phyloP scores from a whole-genome alignment of 805 yeast genomes.

The Hanseniaspora taiwanica region DNA sequence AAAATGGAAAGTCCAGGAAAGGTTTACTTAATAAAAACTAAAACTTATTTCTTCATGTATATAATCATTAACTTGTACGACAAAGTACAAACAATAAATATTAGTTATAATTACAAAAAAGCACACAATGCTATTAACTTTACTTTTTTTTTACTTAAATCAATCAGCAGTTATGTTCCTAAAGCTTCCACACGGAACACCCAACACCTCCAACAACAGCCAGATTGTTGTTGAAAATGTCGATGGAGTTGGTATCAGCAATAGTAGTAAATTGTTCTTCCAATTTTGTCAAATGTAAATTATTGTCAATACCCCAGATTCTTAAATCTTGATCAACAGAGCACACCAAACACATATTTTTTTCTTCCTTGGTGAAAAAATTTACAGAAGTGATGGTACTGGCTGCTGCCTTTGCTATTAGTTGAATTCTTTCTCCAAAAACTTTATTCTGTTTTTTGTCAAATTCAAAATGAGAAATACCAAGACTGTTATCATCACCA shows the following conservation, averaged over 20 bases:
- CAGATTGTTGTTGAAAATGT: conserved; percentile 20
- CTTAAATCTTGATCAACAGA: conserved; percentile 77
- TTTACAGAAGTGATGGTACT: conserved; percentile 54
- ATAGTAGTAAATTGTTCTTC: conserved; percentile 56
- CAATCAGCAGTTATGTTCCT: too few relatives aligned
- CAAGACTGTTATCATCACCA: conserved; percentile 83
- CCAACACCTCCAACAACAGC: conserved; percentile 74
- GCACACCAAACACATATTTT: conserved; percentile 35
- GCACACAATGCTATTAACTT: too few relatives aligned
- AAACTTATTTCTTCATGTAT: too few relatives aligned
- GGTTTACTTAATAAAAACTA: too few relatives aligned
- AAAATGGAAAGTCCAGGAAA: too few relatives aligned
- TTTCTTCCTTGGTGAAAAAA: conserved; percentile 13
- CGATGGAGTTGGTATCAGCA: conserved; percentile 81
- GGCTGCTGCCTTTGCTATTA: conserved; percentile 56
- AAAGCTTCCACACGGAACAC: conserved; percentile 47
- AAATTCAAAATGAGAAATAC: conserved; percentile 26
- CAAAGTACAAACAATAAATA: too few relatives aligned
- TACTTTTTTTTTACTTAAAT: not conserved
- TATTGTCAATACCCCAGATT: conserved; percentile 40
- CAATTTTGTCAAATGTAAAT: conserved; percentile 16
- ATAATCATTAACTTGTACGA: too few relatives aligned
- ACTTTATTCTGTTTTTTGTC: conserved; percentile 9
- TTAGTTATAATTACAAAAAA: too few relatives aligned
- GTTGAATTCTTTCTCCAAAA: conserved; percentile 16